Percentiles rank a stretch among this genome's conserved stretches.
Conservation (phyloP, 139 green algal genomes). For the Pseudopediastrum boryanum region DNA sequence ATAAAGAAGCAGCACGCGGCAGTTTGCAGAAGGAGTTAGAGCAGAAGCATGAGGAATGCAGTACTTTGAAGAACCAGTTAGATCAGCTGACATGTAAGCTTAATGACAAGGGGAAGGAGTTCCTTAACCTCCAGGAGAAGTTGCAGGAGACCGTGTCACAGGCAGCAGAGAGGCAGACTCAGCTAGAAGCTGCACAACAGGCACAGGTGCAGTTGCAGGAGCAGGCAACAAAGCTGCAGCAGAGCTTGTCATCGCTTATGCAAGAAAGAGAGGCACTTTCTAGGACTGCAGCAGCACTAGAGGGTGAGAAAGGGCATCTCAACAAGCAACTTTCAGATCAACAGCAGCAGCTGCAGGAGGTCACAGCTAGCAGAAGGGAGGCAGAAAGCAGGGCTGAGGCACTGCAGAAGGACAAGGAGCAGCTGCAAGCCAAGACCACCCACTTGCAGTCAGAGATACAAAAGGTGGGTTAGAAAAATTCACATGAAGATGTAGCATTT, state of each 20-base stretch:
- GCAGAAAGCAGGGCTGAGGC: slow-evolving; percentile 6
- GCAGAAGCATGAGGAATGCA: too few relatives aligned
- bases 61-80: too few relatives aligned
- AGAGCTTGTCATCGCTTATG: too few relatives aligned
- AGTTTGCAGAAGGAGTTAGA: too few relatives aligned
- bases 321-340: too few relatives aligned
- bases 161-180: slow-evolving; percentile 14
- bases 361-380: neutral
- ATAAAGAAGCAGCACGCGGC: too few relatives aligned
- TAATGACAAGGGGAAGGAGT: slow-evolving; percentile 3
- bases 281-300: too few relatives aligned
- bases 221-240: neutral
- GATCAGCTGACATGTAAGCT: too few relatives aligned
- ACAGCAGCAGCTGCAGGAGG: slow-evolving; percentile 5
- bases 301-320: too few relatives aligned
- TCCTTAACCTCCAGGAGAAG: slow-evolving; percentile 9
- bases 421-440: slow-evolving; percentile 33
- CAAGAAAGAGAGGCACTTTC: too few relatives aligned
- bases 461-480: neutral
- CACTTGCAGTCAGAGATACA: neutral
- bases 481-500: too few relatives aligned
- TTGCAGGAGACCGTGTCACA: slow-evolving; percentile 9
- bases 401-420: neutral
- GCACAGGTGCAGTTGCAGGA: slow-evolving; percentile 1
- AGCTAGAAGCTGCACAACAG: neutral